Base-by-base conservation (phyloP, 768 basidiomycete species). In the Agrocybe praecox region DNA sequence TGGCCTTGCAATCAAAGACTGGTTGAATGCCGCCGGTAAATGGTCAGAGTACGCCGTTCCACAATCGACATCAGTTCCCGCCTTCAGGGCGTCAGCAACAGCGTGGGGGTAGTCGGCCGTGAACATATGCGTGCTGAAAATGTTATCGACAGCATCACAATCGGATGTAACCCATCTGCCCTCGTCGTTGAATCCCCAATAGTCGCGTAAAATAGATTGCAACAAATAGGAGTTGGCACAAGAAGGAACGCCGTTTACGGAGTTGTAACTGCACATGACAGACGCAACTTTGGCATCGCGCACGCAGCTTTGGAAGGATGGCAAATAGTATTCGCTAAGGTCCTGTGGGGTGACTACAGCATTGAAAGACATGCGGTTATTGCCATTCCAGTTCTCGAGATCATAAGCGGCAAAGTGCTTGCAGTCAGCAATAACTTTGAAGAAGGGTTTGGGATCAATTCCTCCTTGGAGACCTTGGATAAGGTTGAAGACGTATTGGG, bases 211-310 rank as follows among this genome's bases (percentile, higher is more conserved):
- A 22, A 86, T 65, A 26, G 72, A 71, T 62, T 84, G 81, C 29
- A 86, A 71, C 24, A 86, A 71, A 62, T 79, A 85, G 1, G 76
- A 72, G 62, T 75, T 78, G 19, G 81, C 83, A 61, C 84, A 86
- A 0, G 80, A 73, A 4, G 84, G 84, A 26, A 85, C 67, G 2
- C 84, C 84, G 56, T 85, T 85, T 18, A 86, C 81, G 10, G 83
- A 78, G 58, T 85, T 86, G 64, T 85, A 86, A 58, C 79, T 81
- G 72, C 84, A 86, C 84, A 85, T 85, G 33, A 84, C 72, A n/a
- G 80, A 80, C 2, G 75, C 81, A 33, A 82, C 84, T 61, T 82
- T 81, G 10, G 83, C 84, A 59, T 86, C 85, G 36, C 83, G 74
- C n/a, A 83, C 83, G 62, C 84, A 85, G 48, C 70, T 75, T 64